phyloP scores from a whole-genome alignment of 2,329 filamentous ascomycete species.

The Beauveria sp. region DNA sequence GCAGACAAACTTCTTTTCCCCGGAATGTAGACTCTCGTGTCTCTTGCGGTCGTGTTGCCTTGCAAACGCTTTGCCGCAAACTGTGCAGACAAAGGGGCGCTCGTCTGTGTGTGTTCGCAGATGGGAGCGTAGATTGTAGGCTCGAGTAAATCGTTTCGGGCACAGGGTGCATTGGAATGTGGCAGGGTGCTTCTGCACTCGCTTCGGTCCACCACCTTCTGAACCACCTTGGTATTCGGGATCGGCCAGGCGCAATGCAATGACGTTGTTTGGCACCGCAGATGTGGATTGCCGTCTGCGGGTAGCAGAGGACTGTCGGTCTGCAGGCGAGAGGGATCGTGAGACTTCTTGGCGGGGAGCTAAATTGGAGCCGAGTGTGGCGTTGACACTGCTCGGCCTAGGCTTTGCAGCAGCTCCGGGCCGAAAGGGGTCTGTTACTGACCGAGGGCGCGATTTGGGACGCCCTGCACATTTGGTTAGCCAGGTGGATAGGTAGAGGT shows the following conservation, averaged over 20 bases:
- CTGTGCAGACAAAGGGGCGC: conserved; percentile 91
- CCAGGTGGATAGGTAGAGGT: neutral
- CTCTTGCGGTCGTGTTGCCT: conserved; percentile 95
- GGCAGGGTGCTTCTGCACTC: conserved; percentile 94
- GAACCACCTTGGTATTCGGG: conserved; percentile 69
- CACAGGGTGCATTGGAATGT: conserved; percentile 94
- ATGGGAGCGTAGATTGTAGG: conserved; percentile 94
- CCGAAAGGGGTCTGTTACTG: conserved; percentile 54
- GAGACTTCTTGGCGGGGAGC: conserved; percentile 36
- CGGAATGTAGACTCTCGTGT: conserved; percentile 90
- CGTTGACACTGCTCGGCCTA: conserved; percentile 30
- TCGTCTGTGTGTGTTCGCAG: conserved; percentile 95
- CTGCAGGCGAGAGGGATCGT: conserved; percentile 52
- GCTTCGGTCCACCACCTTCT: conserved; percentile 57
- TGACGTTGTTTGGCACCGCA: conserved; percentile 53
- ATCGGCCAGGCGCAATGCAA: conserved; percentile 87
- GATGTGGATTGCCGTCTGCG: conserved; percentile 54
- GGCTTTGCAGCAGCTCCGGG: conserved; percentile 33
- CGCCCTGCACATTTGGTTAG: conserved; percentile 27
- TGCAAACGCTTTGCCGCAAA: conserved; percentile 95
- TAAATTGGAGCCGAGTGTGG: conserved; percentile 37
- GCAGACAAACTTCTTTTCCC: conserved; percentile 98
- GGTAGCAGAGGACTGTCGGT: conserved; percentile 37
- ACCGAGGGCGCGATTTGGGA: conserved; percentile 42
- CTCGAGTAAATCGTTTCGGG: conserved; percentile 90